Conservation (phyloP, 208 protist species). For the Acanthamoeba comandoni region DNA sequence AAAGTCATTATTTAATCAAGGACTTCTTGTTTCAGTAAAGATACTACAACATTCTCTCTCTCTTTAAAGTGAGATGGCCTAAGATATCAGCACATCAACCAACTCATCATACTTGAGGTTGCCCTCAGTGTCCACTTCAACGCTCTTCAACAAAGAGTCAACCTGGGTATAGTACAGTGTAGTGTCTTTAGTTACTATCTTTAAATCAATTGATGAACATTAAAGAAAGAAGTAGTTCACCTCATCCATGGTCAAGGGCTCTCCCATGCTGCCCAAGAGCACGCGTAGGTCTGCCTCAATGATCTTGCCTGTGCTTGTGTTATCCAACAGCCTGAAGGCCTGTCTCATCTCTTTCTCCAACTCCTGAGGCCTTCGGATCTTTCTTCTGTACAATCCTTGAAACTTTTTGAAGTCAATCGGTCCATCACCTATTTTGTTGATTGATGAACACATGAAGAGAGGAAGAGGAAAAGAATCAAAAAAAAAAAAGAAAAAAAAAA, state of each 20-base stretch:
- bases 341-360: constrained; percentile 67
- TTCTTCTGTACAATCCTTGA: constrained; percentile 26
- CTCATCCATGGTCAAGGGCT: constrained; percentile 36
- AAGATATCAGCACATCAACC: constrained; percentile 25
- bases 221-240: too few species aligned
- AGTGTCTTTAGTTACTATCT: too few species aligned
- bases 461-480: too few species aligned
- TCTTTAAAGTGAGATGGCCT: neutral
- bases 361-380: constrained; percentile 11
- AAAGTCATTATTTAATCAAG: too few species aligned
- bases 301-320: constrained; percentile 50
- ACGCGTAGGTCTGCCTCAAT: constrained; percentile 16
- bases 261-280: constrained; percentile 22
- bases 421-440: constrained; percentile 2
- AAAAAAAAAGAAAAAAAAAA: too few species aligned
- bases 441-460: too few species aligned
- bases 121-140: constrained; percentile 10
- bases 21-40: too few species aligned
- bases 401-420: constrained; percentile 59
- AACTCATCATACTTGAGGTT: constrained; percentile 71
- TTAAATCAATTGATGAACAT: too few species aligned
- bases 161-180: constrained; percentile 6
- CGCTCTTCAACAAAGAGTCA: constrained; percentile 30
- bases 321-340: constrained; percentile 36
- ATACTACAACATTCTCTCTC: too few species aligned